phyloP scores from a whole-genome alignment of 352 stramenopile genomes.

The Globisporangium parvum region DNA sequence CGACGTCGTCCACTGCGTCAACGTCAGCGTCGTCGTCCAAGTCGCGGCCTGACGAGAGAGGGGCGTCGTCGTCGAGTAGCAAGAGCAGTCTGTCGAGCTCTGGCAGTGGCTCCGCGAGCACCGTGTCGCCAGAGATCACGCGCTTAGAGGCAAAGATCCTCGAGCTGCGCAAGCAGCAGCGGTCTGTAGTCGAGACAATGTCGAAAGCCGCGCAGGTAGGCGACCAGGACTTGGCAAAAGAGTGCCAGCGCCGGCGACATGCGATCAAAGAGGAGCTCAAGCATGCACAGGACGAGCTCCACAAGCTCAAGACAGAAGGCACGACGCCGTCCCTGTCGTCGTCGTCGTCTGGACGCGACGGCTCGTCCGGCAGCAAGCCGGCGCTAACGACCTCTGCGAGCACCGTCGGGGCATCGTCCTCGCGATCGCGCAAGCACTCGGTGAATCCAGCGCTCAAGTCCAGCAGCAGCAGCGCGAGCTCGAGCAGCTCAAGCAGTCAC shows the following conservation, averaged over 20 bases:
- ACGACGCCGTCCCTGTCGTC: conserved; percentile 7
- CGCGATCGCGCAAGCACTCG: conserved; percentile 5
- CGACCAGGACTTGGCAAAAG: conserved; percentile 67
- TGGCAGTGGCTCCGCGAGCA: conserved; percentile 16
- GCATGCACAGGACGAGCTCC: conserved; percentile 58
- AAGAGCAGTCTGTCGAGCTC: conserved; percentile 23
- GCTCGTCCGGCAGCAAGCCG: conserved; percentile 6
- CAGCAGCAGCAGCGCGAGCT: conserved; percentile 13
- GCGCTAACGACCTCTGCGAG: conserved; percentile 7
- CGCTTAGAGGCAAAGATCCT: conserved; percentile 66
- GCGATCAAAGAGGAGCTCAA: conserved; percentile 78
- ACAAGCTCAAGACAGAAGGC: conserved; percentile 41
- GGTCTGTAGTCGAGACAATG: conserved; percentile 61
- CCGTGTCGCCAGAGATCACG: conserved; percentile 43
- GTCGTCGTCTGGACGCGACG: conserved; percentile 3
- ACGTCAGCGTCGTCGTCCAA: conserved; percentile 18
- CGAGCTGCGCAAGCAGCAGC: conserved; percentile 75
- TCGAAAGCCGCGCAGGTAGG: conserved; percentile 63
- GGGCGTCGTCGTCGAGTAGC: conserved; percentile 14
- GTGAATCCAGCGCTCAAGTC: conserved; percentile 9
- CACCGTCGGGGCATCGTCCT: neutral
- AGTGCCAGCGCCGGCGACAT: conserved; percentile 66
- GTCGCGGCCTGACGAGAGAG: conserved; percentile 1
- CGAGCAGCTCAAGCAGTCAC: conserved; percentile 1
- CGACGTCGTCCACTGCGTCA: neutral